These are phyloP conservation scores for Pleurotus eryngii DNA, from an alignment of 768 basidiomycete species.

Conservation along the genomic window DNA sequence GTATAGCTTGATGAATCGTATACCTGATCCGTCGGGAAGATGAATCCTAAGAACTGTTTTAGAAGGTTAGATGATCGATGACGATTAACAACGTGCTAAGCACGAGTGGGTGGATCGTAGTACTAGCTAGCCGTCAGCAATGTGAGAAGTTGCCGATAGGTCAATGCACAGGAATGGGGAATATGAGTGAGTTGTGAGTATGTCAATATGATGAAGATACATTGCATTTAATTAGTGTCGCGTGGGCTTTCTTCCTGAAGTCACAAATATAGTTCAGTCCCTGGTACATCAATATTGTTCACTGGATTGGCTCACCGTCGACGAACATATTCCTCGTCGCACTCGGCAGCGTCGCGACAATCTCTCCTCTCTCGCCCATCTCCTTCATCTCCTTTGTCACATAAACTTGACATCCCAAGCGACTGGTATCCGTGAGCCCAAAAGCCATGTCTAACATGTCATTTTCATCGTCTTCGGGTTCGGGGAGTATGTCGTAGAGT, in stretches of 20 bases:
- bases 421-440: constrained; percentile 90
- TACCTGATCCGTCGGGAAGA: no score
- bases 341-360: constrained; percentile 79
- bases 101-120: background rate
- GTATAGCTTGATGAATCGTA: no score
- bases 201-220: background rate
- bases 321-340: constrained; percentile 98
- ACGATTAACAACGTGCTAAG: background rate
- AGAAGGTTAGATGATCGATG: background rate
- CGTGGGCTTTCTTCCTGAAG: background rate
- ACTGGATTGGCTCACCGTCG: constrained; percentile 57
- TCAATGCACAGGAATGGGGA: background rate
- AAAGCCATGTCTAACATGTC: constrained; percentile 99
- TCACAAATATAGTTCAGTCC: background rate
- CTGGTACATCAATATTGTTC: background rate
- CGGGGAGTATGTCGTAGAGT: constrained; percentile 82
- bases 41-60: background rate
- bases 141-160: background rate
- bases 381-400: constrained; percentile 83
- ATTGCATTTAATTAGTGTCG: background rate
- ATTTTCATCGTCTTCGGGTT: constrained; percentile 97
- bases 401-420: constrained; percentile 73
- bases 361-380: constrained; percentile 78
- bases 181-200: background rate
- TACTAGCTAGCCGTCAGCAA: background rate